Conservation (phyloP, 164 flowering plant species). For the Piper betle region DNA sequence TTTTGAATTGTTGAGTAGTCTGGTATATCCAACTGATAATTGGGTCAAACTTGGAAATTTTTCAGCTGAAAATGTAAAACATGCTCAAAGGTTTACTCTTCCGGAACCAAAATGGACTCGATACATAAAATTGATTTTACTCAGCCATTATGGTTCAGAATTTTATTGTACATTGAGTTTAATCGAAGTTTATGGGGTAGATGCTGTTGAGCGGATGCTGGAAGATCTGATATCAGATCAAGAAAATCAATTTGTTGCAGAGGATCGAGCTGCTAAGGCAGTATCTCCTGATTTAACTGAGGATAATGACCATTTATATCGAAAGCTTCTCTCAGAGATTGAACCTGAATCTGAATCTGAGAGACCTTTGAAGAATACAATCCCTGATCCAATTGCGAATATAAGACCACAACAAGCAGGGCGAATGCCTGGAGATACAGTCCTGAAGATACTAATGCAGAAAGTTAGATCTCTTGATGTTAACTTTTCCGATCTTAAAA, state of each 20-base stretch:
- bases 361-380: slow-evolving; percentile 12
- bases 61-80: slow-evolving; percentile 72
- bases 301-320: slow-evolving; percentile 20
- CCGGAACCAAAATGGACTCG: slow-evolving; percentile 89
- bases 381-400: slow-evolving; percentile 52
- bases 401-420: slow-evolving; percentile 50
- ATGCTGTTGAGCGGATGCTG: slow-evolving; percentile 92
- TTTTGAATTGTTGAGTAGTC: slow-evolving; percentile 76
- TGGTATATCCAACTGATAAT: slow-evolving; percentile 67
- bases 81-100: slow-evolving; percentile 68
- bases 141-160: slow-evolving; percentile 85
- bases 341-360: slow-evolving; percentile 23
- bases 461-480: slow-evolving; percentile 79
- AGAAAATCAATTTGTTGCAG: slow-evolving; percentile 23
- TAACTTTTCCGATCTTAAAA: slow-evolving; percentile 68
- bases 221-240: slow-evolving; percentile 76
- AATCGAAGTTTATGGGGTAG: slow-evolving; percentile 87
- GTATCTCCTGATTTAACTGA: slow-evolving; percentile 15
- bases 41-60: slow-evolving; percentile 82
- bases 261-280: slow-evolving; percentile 22
- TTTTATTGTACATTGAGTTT: slow-evolving; percentile 89
- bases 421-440: slow-evolving; percentile 92
- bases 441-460: slow-evolving; percentile 87
- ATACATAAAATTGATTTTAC: slow-evolving; percentile 61
- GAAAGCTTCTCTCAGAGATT: slow-evolving; percentile 14